A percentile compares a stretch with the other conserved stretches of the same genome.
phyloP scores from a whole-genome alignment of 495 filamentous ascomycete genomes.

The Neurospora sp. region DNA sequence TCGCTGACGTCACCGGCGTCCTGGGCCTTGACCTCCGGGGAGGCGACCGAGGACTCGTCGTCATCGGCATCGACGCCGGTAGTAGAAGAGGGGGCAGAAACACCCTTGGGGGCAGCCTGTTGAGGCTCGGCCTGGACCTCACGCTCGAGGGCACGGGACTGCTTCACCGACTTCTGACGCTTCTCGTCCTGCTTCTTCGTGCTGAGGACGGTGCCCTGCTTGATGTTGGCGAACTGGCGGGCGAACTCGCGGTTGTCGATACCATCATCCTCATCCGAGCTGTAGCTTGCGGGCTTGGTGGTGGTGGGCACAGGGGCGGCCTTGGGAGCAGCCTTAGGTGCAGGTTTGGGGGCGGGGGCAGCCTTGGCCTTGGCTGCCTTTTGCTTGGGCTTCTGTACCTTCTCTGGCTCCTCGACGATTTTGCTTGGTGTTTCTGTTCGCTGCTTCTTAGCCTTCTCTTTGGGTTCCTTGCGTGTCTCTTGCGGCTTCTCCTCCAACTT shows the following conservation, averaged over 20 bases:
- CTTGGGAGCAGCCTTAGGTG: neutral
- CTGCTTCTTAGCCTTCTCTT: slow-evolving; percentile 24
- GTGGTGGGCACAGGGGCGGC: slow-evolving; percentile 6
- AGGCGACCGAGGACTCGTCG: slow-evolving; percentile 56
- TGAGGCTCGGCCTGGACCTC: slow-evolving; percentile 12
- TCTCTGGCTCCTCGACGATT: slow-evolving; percentile 17
- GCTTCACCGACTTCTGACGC: slow-evolving; percentile 49
- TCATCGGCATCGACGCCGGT: slow-evolving; percentile 75
- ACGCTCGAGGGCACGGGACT: slow-evolving; percentile 38
- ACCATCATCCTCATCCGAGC: slow-evolving; percentile 47
- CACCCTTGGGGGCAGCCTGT: slow-evolving; percentile 13
- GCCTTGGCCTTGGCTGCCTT: slow-evolving; percentile 9
- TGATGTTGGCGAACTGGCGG: slow-evolving; percentile 53
- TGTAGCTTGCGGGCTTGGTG: slow-evolving; percentile 16
- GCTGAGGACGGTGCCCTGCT: slow-evolving; percentile 49
- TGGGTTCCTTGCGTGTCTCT: slow-evolving; percentile 25
- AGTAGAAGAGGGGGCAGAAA: slow-evolving; percentile 57
- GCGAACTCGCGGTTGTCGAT: slow-evolving; percentile 65
- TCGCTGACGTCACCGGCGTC: slow-evolving; percentile 59
- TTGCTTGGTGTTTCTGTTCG: slow-evolving; percentile 17
- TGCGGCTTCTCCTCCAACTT: slow-evolving; percentile 27
- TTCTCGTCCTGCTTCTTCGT: slow-evolving; percentile 51
- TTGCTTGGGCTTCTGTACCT: slow-evolving; percentile 25
- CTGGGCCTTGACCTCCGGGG: slow-evolving; percentile 47
- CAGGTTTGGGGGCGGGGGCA: neutral